Evolutionary conservation across 2,329 filamentous ascomycete genomes (phyloP).

Genomic region (Fusarium longipes): DNA sequence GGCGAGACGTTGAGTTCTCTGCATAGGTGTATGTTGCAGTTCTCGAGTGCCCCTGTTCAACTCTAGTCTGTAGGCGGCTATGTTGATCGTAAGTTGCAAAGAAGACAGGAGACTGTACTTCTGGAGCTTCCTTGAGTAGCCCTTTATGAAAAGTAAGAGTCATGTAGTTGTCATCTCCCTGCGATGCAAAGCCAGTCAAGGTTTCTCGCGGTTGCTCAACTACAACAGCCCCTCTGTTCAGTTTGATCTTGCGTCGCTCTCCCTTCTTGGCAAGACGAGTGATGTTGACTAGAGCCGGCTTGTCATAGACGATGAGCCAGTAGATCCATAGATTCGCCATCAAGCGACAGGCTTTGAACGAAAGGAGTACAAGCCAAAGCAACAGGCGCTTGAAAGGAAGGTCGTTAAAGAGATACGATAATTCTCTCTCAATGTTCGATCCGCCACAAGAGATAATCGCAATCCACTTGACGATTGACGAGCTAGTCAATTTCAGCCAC

Average conservation of each 20-base stretch:
- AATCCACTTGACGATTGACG: not conserved
- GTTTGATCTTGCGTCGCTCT: conserved; percentile 7
- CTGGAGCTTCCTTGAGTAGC: not conserved
- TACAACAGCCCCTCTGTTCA: not conserved
- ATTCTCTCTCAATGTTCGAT: not conserved
- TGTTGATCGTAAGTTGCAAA: conserved; percentile 1
- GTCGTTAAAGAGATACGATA: not conserved
- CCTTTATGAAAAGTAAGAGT: conserved; percentile 4
- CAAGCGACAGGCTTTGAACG: not conserved
- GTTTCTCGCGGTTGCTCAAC: not conserved
- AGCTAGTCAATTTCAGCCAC: not conserved
- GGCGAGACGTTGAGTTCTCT: conserved; percentile 9
- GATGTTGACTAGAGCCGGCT: conserved; percentile 2
- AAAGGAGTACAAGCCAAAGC: not conserved
- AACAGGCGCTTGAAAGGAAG: not conserved
- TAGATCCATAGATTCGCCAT: not conserved
- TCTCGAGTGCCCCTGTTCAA: not conserved
- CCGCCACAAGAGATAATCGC: conserved; percentile 4
- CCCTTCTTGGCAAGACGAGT: conserved; percentile 4
- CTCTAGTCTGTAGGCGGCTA: not conserved
- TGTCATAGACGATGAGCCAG: not conserved
- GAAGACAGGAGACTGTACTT: not conserved
- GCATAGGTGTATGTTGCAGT: conserved; percentile 26
- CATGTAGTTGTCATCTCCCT: not conserved
- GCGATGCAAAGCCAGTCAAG: not conserved